Conservation (phyloP, 139 green algal species). For the Marvania coccoides region DNA sequence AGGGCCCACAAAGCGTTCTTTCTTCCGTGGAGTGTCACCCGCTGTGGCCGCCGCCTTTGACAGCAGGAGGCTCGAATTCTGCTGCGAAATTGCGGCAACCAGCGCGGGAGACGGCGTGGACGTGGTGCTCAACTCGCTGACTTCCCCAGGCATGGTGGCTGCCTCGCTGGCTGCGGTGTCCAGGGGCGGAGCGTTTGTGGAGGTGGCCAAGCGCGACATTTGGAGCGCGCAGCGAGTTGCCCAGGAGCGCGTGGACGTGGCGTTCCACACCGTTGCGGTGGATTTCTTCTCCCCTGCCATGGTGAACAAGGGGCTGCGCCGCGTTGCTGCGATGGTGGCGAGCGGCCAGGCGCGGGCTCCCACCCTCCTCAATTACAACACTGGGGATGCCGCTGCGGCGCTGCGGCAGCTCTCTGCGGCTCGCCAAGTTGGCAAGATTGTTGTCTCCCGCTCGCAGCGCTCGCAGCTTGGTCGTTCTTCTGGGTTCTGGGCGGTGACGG, state of each 20-base stretch:
- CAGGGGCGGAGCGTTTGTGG: constrained; percentile 48
- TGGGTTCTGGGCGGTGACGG: constrained; percentile 42
- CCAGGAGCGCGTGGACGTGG: constrained; percentile 66
- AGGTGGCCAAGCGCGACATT: constrained; percentile 84
- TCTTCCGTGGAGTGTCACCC: constrained; percentile 29
- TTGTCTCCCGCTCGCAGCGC: constrained; percentile 20
- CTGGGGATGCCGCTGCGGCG: constrained; percentile 34
- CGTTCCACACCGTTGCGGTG: constrained; percentile 61
- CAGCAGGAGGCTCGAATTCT: constrained; percentile 9
- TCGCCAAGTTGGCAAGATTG: constrained; percentile 73
- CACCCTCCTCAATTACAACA: constrained; percentile 22
- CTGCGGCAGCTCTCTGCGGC: constrained; percentile 68
- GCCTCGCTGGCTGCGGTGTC: constrained; percentile 47
- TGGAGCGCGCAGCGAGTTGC: constrained; percentile 42
- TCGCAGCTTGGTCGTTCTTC: neutral
- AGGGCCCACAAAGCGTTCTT: constrained; percentile 36
- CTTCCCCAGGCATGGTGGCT: constrained; percentile 71
- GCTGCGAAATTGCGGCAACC: constrained; percentile 1
- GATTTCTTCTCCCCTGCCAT: constrained; percentile 65
- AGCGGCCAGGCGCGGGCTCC: constrained; percentile 34
- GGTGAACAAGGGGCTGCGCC: constrained; percentile 25
- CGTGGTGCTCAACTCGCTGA: constrained; percentile 73
- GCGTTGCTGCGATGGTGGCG: constrained; percentile 21
- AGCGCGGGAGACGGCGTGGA: neutral
- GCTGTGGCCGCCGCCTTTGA: neutral